Evolutionary conservation across 257 asterid genomes (phyloP).

Genomic region (Craterostigma plantagineum): DNA sequence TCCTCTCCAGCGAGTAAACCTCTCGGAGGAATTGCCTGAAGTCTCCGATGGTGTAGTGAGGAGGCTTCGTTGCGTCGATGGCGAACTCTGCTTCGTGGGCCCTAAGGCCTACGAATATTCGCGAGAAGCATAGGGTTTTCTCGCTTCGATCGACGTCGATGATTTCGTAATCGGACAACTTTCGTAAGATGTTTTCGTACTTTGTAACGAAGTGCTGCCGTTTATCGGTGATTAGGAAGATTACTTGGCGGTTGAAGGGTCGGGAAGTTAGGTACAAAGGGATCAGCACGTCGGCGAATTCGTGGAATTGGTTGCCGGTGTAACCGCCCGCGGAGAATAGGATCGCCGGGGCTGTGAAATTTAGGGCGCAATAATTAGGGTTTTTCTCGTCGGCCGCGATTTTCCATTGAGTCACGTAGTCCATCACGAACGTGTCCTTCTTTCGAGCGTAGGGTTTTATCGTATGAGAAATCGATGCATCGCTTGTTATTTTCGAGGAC

Average conservation of each 20-base stretch:
- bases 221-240: constrained; percentile 22
- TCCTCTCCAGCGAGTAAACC: not conserved
- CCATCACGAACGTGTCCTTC: constrained; percentile 17
- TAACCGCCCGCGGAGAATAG: constrained; percentile 37
- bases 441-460: constrained; percentile 34
- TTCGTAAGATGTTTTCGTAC: constrained; percentile 12
- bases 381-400: not conserved
- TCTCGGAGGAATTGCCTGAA: constrained; percentile 13
- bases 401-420: constrained; percentile 10
- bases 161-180: constrained; percentile 23
- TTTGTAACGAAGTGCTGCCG: constrained; percentile 15
- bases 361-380: no score
- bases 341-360: constrained; percentile 20
- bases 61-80: constrained; percentile 14
- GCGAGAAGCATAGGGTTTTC: constrained; percentile 25
- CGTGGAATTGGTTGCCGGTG: constrained; percentile 44
- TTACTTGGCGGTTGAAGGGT: constrained; percentile 16
- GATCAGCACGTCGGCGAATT: constrained; percentile 34
- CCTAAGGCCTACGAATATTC: constrained; percentile 26
- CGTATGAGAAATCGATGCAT: constrained; percentile 9
- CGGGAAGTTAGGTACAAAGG: constrained; percentile 32
- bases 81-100: constrained; percentile 17
- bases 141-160: constrained; percentile 19
- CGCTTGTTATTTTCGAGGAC: constrained; percentile 5
- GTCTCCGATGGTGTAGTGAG: constrained; percentile 13